Conservation (phyloP, 352 stramenopile species). For the Phytophthora sp. region DNA sequence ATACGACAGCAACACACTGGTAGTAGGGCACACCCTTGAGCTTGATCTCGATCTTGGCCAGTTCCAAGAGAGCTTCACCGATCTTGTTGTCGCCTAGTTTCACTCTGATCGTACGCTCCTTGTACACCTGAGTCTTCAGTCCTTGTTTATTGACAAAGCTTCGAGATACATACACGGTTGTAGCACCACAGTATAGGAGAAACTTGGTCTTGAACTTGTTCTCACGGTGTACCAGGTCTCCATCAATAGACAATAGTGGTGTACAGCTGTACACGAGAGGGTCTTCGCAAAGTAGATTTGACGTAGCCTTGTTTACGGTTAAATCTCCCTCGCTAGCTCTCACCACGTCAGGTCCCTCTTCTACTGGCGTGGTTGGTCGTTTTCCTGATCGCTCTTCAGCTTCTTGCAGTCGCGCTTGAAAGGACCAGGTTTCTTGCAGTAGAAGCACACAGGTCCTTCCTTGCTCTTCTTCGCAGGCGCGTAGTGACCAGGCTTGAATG, state of each 20-base stretch:
- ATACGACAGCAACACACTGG: not conserved
- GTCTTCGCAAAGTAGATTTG: constrained; percentile 23
- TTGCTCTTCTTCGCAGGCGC: not conserved
- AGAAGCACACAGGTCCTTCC: constrained; percentile 6
- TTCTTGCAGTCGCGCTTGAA: constrained; percentile 15
- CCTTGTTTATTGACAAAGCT: constrained; percentile 1
- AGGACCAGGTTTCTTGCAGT: constrained; percentile 9
- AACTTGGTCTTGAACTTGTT: constrained; percentile 5
- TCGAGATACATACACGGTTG: constrained; percentile 4
- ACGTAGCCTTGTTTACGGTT: constrained; percentile 18
- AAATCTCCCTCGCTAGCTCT: constrained; percentile 7
- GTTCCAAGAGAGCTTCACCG: constrained; percentile 1
- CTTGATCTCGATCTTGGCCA: constrained; percentile 1
- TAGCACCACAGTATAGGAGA: constrained; percentile 16
- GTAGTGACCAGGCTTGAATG: constrained; percentile 20
- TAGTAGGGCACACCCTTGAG: not conserved
- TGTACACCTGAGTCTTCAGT: constrained; percentile 3
- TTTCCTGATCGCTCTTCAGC: constrained; percentile 14
- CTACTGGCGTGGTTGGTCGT: constrained; percentile 20
- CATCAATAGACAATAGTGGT: constrained; percentile 10
- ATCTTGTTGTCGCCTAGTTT: constrained; percentile 25
- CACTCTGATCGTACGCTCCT: constrained; percentile 2
- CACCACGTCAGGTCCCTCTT: constrained; percentile 19
- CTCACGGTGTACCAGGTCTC: not conserved
- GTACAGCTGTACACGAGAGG: constrained; percentile 17